Conservation (phyloP, 768 basidiomycete genomes). For the Mycena capillaripes region DNA sequence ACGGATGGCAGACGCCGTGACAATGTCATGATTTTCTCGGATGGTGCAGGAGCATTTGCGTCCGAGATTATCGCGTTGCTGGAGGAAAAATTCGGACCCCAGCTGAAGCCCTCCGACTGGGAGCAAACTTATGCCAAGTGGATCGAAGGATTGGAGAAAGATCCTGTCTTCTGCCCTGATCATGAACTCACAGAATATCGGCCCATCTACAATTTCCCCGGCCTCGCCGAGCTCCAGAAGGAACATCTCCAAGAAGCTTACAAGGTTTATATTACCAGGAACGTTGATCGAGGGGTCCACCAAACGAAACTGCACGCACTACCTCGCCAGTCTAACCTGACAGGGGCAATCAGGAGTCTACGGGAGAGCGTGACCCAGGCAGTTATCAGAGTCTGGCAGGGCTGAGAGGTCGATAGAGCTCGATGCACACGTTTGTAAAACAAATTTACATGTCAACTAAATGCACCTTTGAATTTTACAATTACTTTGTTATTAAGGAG, state of each 20-base stretch:
- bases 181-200: not conserved
- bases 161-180: constrained; percentile 13
- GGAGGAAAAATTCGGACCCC: not conserved
- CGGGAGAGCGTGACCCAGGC: not conserved
- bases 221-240: not conserved
- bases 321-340: not conserved
- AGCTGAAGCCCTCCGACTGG: not conserved
- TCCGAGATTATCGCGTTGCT: not conserved
- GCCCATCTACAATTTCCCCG: not conserved
- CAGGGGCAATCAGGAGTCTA: not conserved
- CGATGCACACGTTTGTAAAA: too few relatives aligned
- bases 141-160: not conserved
- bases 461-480: too few relatives aligned
- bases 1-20: not conserved
- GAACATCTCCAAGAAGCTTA: not conserved
- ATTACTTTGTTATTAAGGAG: too few relatives aligned
- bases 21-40: not conserved
- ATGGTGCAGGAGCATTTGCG: not conserved
- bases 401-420: too few relatives aligned
- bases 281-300: not conserved
- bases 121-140: not conserved
- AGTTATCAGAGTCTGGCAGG: not conserved
- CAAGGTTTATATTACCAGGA: not conserved
- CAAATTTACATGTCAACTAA: too few relatives aligned
- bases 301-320: not conserved